Conservation (phyloP, 1,284 basidiomycete genomes). For the Tilletiaria anomala region DNA sequence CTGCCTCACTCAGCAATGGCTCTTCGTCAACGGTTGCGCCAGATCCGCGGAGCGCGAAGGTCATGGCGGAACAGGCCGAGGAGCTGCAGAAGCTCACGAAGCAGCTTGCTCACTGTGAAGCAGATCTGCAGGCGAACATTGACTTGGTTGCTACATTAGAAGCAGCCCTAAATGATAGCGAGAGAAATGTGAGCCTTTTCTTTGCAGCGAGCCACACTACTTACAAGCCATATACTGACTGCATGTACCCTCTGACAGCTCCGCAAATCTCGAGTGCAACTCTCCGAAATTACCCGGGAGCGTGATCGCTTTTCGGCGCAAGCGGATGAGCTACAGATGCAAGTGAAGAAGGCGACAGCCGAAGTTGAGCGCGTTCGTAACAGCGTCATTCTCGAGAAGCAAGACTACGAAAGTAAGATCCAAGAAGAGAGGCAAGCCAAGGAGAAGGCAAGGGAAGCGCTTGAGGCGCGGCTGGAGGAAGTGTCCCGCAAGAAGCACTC, state of each 20-base stretch:
- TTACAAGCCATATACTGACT: neutral
- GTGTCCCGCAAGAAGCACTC: constrained; percentile 21
- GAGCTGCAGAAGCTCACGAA: constrained; percentile 78
- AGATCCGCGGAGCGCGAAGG: constrained; percentile 10
- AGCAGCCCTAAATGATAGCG: constrained; percentile 28
- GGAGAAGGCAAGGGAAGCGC: constrained; percentile 21
- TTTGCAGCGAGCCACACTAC: neutral
- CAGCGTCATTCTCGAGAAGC: constrained; percentile 24
- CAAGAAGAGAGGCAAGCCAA: constrained; percentile 24
- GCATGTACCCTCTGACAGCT: constrained; percentile 3
- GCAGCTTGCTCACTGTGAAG: constrained; percentile 75
- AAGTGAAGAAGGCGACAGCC: constrained; percentile 18
- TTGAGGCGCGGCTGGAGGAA: constrained; percentile 28
- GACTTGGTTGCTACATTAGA: constrained; percentile 53
- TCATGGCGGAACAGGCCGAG: constrained; percentile 59
- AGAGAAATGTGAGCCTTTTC: constrained; percentile 12
- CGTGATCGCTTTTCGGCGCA: constrained; percentile 19
- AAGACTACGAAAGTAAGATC: constrained; percentile 22
- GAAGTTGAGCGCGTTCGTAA: constrained; percentile 26
- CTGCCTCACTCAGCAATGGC: too few species aligned
- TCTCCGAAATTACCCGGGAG: constrained; percentile 28
- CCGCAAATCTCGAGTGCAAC: constrained; percentile 31
- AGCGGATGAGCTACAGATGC: constrained; percentile 20
- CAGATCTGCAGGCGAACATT: constrained; percentile 76
- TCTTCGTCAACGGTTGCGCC: too few species aligned